Conservation (phyloP, 495 filamentous ascomycete species). For the Penicillium paxilli region DNA sequence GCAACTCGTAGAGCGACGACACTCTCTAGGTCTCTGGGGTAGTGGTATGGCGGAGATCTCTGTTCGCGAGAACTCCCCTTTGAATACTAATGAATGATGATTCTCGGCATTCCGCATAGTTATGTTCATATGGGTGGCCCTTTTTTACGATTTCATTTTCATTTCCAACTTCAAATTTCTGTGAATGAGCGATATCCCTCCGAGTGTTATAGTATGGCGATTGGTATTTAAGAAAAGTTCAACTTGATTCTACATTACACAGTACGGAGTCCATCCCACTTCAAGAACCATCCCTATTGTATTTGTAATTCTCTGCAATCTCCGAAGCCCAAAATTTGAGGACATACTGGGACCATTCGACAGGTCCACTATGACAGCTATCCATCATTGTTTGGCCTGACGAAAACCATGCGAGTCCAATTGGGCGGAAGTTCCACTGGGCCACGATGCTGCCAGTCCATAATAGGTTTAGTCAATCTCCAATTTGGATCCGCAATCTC, state of each 20-base stretch:
- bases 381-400: not conserved
- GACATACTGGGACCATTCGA: not conserved
- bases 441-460: not conserved
- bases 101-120: not conserved
- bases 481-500: not conserved
- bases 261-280: no score
- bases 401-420: not conserved
- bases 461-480: constrained; percentile 1
- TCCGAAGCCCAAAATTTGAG: not conserved
- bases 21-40: constrained; percentile 43
- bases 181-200: constrained; percentile 12
- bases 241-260: not conserved
- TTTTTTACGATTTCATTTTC: not conserved
- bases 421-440: constrained; percentile 3
- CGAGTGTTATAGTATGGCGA: not conserved
- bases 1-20: constrained; percentile 40
- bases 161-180: no score
- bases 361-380: not conserved
- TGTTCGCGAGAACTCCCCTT: constrained; percentile 24
- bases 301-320: not conserved
- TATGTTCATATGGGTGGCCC: not conserved
- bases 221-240: not conserved
- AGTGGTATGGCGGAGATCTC: constrained; percentile 43
- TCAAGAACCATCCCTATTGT: not conserved
- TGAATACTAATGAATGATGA: constrained; percentile 10